Conservation (phyloP, 2,329 filamentous ascomycete species). For the Mycocentrospora acerina region DNA sequence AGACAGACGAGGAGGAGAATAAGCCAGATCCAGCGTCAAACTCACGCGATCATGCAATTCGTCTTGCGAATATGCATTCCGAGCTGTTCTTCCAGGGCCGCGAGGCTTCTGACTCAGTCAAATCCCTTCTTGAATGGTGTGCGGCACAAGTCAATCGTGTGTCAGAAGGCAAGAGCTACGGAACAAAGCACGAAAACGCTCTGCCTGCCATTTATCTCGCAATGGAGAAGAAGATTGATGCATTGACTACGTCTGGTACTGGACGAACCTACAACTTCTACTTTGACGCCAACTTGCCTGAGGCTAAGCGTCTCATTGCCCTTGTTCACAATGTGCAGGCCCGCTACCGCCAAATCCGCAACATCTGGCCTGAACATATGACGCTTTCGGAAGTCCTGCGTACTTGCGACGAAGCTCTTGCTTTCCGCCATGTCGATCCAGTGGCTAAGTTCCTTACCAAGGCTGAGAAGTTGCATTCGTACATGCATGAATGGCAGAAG, state of each 20-base stretch:
- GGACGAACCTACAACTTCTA: constrained; percentile 78
- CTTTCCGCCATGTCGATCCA: constrained; percentile 77
- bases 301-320: constrained; percentile 71
- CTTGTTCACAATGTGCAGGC: constrained; percentile 69
- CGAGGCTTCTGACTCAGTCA: constrained; percentile 25
- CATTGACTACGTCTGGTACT: constrained; percentile 35
- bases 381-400: constrained; percentile 76
- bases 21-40: constrained; percentile 11
- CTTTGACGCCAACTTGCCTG: constrained; percentile 71
- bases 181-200: constrained; percentile 49
- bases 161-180: constrained; percentile 24
- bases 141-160: constrained; percentile 29
- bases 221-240: constrained; percentile 61
- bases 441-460: constrained; percentile 83
- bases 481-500: constrained; percentile 91
- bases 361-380: constrained; percentile 70
- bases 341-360: constrained; percentile 70
- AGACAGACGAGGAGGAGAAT: constrained; percentile 38
- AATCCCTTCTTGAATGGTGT: constrained; percentile 34
- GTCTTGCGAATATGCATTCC: constrained; percentile 35
- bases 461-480: constrained; percentile 81
- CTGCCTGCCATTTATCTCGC: constrained; percentile 67
- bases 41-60: constrained; percentile 37
- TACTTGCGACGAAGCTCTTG: constrained; percentile 73
- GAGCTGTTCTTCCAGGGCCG: constrained; percentile 29